Percentiles rank a stretch among this genome's conserved stretches.
These are phyloP conservation scores for Lodderomyces jiufengensis DNA, from an alignment of 1,139 yeast genomes.

Conservation along the genomic window DNA sequence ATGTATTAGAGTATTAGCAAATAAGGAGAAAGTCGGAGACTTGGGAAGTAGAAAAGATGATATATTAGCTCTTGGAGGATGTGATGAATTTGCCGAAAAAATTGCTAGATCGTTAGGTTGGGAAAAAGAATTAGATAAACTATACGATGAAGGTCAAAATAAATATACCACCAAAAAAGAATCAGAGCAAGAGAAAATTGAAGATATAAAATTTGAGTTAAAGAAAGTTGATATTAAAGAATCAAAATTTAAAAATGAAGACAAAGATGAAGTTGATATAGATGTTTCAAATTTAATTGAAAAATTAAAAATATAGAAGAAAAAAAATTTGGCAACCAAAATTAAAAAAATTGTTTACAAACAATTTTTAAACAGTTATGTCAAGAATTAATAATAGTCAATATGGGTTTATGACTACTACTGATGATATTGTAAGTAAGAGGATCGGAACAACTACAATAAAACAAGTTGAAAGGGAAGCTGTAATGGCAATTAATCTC, in stretches of 20 bases:
- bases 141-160: constrained; percentile 21
- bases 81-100: constrained; percentile 59
- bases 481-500: constrained; percentile 11
- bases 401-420: constrained; percentile 8
- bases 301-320: too few relatives aligned
- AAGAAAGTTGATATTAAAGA: constrained; percentile 9
- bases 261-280: constrained; percentile 1
- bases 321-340: not conserved
- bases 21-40: constrained; percentile 75
- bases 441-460: not conserved
- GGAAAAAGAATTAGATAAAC: constrained; percentile 46
- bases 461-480: constrained; percentile 7
- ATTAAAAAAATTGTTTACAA: not conserved
- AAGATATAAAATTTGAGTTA: constrained; percentile 13
- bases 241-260: constrained; percentile 6
- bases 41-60: constrained; percentile 52
- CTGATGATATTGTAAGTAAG: constrained; percentile 3
- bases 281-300: not conserved
- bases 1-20: constrained; percentile 63
- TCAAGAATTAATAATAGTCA: constrained; percentile 4
- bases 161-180: constrained; percentile 11
- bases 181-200: constrained; percentile 13
- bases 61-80: constrained; percentile 52
- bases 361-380: constrained; percentile 1
- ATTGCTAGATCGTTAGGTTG: constrained; percentile 62